Conservation (phyloP, 805 yeast species). For the Yarrowia bubula region DNA sequence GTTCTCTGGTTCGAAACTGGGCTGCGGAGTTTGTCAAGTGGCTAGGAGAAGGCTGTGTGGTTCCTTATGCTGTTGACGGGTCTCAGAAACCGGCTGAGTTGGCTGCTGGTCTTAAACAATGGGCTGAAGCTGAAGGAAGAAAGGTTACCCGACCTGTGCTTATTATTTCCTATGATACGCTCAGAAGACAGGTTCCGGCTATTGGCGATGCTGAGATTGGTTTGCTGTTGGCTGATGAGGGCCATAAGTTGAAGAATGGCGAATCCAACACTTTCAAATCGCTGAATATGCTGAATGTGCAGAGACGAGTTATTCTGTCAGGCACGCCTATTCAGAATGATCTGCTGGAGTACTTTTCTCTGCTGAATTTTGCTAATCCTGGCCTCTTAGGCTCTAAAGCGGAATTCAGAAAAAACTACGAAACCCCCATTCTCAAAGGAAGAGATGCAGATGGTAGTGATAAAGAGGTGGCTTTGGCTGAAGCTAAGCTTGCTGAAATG, state of each 20-base stretch:
- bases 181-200: slow-evolving; percentile 77
- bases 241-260: slow-evolving; percentile 80
- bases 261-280: slow-evolving; percentile 91
- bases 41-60: slow-evolving; percentile 87
- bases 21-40: slow-evolving; percentile 93
- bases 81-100: slow-evolving; percentile 65
- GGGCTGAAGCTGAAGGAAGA: slow-evolving; percentile 89
- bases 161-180: slow-evolving; percentile 90
- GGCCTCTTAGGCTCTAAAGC: slow-evolving; percentile 80
- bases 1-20: slow-evolving; percentile 92
- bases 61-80: slow-evolving; percentile 91
- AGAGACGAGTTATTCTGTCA: slow-evolving; percentile 84
- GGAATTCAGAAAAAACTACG: slow-evolving; percentile 84
- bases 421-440: slow-evolving; percentile 73
- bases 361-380: slow-evolving; percentile 90
- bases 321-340: slow-evolving; percentile 98
- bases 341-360: slow-evolving; percentile 86
- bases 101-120: slow-evolving; percentile 62
- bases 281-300: slow-evolving; percentile 75
- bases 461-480: slow-evolving; percentile 67
- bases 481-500: slow-evolving; percentile 63
- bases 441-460: slow-evolving; percentile 90
- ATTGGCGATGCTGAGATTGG: slow-evolving; percentile 80
- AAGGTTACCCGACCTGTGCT: slow-evolving; percentile 89
- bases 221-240: slow-evolving; percentile 79